Evolutionary conservation across 2,329 filamentous ascomycete genomes (phyloP).

Genomic region (Penicillium polonicum): DNA sequence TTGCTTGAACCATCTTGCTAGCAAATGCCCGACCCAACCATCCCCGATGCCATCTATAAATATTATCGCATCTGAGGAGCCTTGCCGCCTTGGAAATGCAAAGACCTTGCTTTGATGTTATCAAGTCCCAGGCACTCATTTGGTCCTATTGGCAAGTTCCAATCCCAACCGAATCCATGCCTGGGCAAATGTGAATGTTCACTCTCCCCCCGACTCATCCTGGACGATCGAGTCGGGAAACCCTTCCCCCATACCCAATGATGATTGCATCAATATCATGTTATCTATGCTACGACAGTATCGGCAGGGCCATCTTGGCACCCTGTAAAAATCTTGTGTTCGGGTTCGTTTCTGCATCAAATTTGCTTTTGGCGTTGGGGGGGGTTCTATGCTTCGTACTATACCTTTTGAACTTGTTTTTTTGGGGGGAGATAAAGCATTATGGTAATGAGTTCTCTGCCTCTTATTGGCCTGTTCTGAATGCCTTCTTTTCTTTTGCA

Average conservation of each 20-base stretch:
- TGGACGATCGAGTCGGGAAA: constrained; percentile 10
- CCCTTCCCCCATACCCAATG: constrained; percentile 13
- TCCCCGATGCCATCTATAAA: not conserved
- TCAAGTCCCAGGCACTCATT: not conserved
- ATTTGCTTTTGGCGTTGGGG: constrained; percentile 12
- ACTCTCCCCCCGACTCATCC: constrained; percentile 11
- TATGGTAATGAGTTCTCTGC: constrained; percentile 19
- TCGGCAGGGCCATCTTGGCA: constrained; percentile 2
- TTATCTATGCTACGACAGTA: constrained; percentile 20
- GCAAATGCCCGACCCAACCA: not conserved
- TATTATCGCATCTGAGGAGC: not conserved
- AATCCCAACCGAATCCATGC: not conserved
- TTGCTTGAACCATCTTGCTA: constrained; percentile 1
- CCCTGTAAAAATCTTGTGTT: constrained; percentile 17
- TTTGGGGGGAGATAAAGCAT: constrained; percentile 16
- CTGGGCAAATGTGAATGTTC: constrained; percentile 2
- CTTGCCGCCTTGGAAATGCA: not conserved
- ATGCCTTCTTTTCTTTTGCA: constrained; percentile 8
- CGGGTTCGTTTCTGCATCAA: constrained; percentile 11
- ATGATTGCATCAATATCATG: constrained; percentile 27
- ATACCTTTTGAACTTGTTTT: constrained; percentile 22
- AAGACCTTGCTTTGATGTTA: not conserved
- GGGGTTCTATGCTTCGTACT: constrained; percentile 17
- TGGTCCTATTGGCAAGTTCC: not conserved
- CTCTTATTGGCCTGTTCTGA: constrained; percentile 2